Base-by-base conservation (phyloP, 495 filamentous ascomycete genomes). In the Melanomma pulvis-pyrius region DNA sequence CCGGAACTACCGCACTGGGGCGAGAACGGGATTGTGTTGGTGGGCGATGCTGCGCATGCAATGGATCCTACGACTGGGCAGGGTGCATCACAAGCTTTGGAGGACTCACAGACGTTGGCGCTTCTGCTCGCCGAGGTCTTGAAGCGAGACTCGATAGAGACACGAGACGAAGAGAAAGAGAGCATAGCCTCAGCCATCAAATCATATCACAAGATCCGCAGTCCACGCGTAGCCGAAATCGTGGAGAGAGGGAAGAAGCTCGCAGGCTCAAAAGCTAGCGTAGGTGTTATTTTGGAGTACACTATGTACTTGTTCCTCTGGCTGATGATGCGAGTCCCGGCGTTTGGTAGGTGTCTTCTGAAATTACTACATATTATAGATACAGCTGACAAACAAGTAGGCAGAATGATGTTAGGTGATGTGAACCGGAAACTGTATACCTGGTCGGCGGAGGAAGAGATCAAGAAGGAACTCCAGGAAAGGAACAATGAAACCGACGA, bases 1-100 rank as follows among this genome's bases (percentile, higher is more conserved):
- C 80, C 80, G 5, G 72, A 77, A 24, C 78, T 87, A 28, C 80
- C 81, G 8, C 77, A 73, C 13, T 86, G 81, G 82, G 75, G 71
- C 46, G 46, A 68, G 39, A 46, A 67, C 7, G 71, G 71, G 7
- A 51, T 73, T 21, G 61, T 77, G 0, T 32, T 77, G 15, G 54
- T 77, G 1, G 75, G 75, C 6, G 75, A 77, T 56, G 71, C 74
- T 5, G 71, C 73, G 12, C 74, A 77, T 68, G 75, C 75, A 5
- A 55, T 77, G 51, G 63, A 68, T 32, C 73, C 74, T 4, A 76
- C 74, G 0, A 67, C 69, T 19, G 75, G 75, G 12, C 75, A 77
- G 58, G 75, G 75, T 21, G 73, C 65, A 22, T 70, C 41, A 12
- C 75, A 77, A 59, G 71, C 64, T 2, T 48, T 77, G 11, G 75